A percentile compares a stretch with the other conserved stretches of the same genome.
Evolutionary conservation across 2,329 filamentous ascomycete species (phyloP).

Genomic region (Graphium sp.): DNA sequence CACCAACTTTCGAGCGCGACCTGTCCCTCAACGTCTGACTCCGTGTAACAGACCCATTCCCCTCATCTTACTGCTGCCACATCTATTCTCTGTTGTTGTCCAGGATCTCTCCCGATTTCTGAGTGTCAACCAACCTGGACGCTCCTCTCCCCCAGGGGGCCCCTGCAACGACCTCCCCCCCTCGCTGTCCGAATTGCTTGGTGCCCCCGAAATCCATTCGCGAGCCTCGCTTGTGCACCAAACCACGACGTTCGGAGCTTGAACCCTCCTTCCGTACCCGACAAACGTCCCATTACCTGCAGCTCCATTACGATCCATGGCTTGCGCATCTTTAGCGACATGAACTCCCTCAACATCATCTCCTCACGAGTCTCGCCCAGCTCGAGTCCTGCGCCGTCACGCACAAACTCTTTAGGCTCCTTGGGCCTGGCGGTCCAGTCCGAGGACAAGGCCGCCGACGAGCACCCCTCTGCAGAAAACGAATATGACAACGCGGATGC

Average conservation of each 20-base stretch:
- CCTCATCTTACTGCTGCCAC: not conserved
- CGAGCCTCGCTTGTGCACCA: not conserved
- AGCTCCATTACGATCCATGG: constrained; percentile 26
- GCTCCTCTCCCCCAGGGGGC: not conserved
- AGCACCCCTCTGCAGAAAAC: not conserved
- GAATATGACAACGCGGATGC: too few species aligned
- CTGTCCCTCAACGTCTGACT: too few species aligned
- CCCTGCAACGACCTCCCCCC: not conserved
- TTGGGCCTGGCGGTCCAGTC: constrained; percentile 28
- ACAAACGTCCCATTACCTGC: not conserved
- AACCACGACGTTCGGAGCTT: not conserved
- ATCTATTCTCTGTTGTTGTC: not conserved
- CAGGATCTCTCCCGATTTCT: not conserved
- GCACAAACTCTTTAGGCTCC: constrained; percentile 43
- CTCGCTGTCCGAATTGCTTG: not conserved
- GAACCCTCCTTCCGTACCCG: not conserved
- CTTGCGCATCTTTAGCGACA: constrained; percentile 39
- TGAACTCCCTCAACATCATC: constrained; percentile 95
- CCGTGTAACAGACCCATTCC: too few species aligned
- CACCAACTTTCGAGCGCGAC: too few species aligned
- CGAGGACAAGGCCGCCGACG: constrained; percentile 10
- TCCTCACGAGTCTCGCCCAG: constrained; percentile 62
- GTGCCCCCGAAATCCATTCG: constrained; percentile 1
- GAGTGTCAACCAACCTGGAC: not conserved
- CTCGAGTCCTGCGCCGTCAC: constrained; percentile 35